A percentile compares a stretch with the other conserved stretches of the same genome.
Evolutionary conservation across 345 rosid species (phyloP).

Genomic region (Luvunga scandens): DNA sequence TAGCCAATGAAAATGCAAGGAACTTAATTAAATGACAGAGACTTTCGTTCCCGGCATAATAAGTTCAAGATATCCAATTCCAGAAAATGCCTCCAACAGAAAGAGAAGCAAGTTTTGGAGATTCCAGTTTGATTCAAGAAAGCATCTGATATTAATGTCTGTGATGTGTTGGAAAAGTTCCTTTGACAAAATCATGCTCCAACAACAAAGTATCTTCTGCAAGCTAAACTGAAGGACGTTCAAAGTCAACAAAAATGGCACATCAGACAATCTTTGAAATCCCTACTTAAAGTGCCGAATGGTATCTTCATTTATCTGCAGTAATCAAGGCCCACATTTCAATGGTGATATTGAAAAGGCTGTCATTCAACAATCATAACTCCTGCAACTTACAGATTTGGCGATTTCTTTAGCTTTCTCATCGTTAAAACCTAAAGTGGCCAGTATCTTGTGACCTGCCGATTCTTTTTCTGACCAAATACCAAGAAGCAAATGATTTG

Average conservation of each 20-base stretch:
- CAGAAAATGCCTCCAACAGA: neutral
- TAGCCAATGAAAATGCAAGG: neutral
- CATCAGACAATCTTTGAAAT: slow-evolving; percentile 5
- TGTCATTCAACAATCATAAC: slow-evolving; percentile 1
- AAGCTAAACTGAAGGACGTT: neutral
- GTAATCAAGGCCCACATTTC: slow-evolving; percentile 13
- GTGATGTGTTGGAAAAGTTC: neutral
- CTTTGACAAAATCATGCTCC: neutral
- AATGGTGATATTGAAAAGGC: neutral
- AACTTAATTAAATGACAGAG: neutral
- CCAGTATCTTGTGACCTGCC: slow-evolving; percentile 71
- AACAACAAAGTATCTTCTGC: neutral
- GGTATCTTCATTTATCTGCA: slow-evolving; percentile 65
- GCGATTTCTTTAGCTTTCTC: slow-evolving; percentile 76
- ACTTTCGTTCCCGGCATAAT: neutral
- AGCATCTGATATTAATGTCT: neutral
- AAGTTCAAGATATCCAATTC: neutral
- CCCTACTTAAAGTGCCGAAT: slow-evolving; percentile 43
- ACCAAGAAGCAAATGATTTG: slow-evolving; percentile 72
- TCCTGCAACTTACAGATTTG: slow-evolving; percentile 49
- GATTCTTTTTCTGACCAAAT: slow-evolving; percentile 78
- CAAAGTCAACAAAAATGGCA: neutral
- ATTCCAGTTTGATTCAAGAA: slow-evolving; percentile 2
- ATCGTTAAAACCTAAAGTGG: slow-evolving; percentile 63
- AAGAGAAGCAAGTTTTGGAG: neutral